Conservation (phyloP, 768 basidiomycete species). For the Stropharia rugosoannulata region DNA sequence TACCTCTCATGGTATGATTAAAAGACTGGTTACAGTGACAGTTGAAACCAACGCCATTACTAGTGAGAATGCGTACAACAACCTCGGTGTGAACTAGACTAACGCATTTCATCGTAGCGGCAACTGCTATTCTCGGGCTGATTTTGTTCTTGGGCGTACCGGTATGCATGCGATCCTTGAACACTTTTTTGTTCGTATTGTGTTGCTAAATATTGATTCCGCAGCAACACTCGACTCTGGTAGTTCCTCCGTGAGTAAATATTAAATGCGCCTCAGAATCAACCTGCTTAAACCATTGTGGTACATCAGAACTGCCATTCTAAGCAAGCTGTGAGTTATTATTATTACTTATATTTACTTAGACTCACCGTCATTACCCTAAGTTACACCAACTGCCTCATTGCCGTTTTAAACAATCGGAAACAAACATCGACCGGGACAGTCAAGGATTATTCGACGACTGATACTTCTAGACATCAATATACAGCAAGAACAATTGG, state of each 20-base stretch:
- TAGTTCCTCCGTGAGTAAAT: conserved; percentile 8
- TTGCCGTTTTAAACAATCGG: conserved; percentile 6
- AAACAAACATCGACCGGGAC: conserved; percentile 2
- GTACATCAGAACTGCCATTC: neutral
- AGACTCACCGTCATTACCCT: too few species aligned
- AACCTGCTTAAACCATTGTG: neutral
- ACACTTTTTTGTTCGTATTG: neutral
- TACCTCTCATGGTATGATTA: conserved; percentile 8
- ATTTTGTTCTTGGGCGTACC: conserved; percentile 9
- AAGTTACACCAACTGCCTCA: conserved; percentile 7
- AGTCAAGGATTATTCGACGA: neutral
- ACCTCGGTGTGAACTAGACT: neutral
- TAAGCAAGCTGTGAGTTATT: neutral
- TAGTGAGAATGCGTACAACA: neutral
- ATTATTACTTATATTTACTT: too few species aligned
- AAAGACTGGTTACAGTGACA: conserved; percentile 1
- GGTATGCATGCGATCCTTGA: neutral
- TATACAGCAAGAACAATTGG: neutral
- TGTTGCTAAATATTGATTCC: neutral
- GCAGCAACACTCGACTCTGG: conserved; percentile 5
- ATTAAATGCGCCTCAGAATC: neutral
- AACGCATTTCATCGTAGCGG: neutral
- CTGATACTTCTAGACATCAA: neutral
- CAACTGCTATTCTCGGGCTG: conserved; percentile 1
- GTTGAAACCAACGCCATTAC: conserved; percentile 8